These are phyloP conservation scores for Ilyonectria mors-panacis DNA, from an alignment of 2,329 filamentous ascomycete species.

Conservation along the genomic window DNA sequence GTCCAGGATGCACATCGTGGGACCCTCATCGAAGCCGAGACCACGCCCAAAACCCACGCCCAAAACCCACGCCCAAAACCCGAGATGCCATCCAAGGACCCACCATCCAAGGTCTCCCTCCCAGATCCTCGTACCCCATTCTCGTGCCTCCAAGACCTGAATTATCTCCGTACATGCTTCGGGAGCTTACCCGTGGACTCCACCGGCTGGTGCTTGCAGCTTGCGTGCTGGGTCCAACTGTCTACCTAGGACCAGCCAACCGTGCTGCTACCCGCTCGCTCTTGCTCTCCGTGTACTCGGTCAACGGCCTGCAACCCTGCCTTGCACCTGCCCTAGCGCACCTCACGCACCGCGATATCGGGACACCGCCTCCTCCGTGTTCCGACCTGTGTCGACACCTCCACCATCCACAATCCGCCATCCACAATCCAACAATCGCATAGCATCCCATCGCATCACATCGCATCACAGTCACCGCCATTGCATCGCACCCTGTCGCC, in stretches of 20 bases:
- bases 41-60: not conserved
- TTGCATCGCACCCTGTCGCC: conserved; percentile 4
- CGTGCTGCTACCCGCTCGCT: not conserved
- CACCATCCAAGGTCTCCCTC: not conserved
- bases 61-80: not conserved
- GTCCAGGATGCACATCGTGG: not conserved
- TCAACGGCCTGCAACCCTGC: not conserved
- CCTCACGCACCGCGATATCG: not conserved
- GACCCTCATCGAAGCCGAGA: not conserved
- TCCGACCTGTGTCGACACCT: not conserved
- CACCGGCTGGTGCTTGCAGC: not conserved
- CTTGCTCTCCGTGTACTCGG: not conserved
- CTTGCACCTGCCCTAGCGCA: not conserved
- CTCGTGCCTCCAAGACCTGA: not conserved
- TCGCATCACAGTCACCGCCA: conserved; percentile 8
- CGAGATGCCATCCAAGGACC: conserved; percentile 4
- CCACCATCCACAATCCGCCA: conserved; percentile 6
- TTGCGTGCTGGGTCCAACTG: not conserved
- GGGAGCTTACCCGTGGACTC: conserved; percentile 13
- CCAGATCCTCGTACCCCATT: not conserved
- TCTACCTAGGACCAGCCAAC: too few relatives aligned
- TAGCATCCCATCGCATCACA: conserved; percentile 16
- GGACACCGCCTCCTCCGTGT: conserved; percentile 6
- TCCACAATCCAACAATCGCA: not conserved
- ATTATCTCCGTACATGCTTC: conserved; percentile 12